These are phyloP conservation scores for Sphaceloma murrayae DNA, from an alignment of 2,329 filamentous ascomycete species.

Conservation along the genomic window DNA sequence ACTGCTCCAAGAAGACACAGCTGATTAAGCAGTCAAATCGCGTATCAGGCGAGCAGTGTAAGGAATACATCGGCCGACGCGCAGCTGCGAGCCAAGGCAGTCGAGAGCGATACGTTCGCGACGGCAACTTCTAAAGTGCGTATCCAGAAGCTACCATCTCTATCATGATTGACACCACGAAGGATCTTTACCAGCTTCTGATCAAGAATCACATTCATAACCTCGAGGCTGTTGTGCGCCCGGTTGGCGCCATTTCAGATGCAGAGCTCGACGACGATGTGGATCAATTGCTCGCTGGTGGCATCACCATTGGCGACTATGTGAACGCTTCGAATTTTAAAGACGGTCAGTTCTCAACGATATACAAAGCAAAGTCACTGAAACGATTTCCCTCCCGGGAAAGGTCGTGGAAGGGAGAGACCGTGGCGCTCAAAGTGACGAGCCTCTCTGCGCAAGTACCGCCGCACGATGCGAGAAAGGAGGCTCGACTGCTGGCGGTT, in stretches of 20 bases:
- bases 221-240: neutral
- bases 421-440: slow-evolving; percentile 78
- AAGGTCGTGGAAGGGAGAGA: slow-evolving; percentile 16
- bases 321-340: slow-evolving; percentile 46
- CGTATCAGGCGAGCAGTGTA: neutral
- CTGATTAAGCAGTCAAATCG: slow-evolving; percentile 14
- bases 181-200: slow-evolving; percentile 27
- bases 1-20: neutral
- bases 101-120: slow-evolving; percentile 14
- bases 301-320: slow-evolving; percentile 46
- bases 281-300: slow-evolving; percentile 28
- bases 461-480: slow-evolving; percentile 73
- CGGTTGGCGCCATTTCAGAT: slow-evolving; percentile 19
- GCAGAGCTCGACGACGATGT: slow-evolving; percentile 25
- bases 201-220: slow-evolving; percentile 6
- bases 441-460: slow-evolving; percentile 60
- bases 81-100: slow-evolving; percentile 8
- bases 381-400: slow-evolving; percentile 22
- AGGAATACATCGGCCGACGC: slow-evolving; percentile 2
- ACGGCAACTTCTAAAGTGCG: slow-evolving; percentile 3
- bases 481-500: slow-evolving; percentile 61
- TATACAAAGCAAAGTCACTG: slow-evolving; percentile 57
- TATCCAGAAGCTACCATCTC: too few relatives aligned
- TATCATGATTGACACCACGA: too few relatives aligned
- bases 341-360: slow-evolving; percentile 68